Evolutionary conservation across 2,329 filamentous ascomycete genomes (phyloP).

Genomic region (Harringtonia aguacate): DNA sequence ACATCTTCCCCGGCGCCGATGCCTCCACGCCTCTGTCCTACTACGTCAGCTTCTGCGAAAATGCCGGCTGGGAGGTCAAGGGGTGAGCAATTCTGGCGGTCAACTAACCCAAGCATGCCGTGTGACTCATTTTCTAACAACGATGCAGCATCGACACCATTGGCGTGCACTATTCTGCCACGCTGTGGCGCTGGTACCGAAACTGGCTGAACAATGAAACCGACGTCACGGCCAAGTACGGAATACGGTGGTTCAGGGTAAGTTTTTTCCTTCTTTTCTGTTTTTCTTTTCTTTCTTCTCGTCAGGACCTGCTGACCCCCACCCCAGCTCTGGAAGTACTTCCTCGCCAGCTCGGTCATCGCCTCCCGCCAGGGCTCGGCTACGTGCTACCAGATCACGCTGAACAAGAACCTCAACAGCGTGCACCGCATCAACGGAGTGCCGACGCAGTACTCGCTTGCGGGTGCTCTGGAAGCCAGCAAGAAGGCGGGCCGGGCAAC

Average conservation of each 20-base stretch:
- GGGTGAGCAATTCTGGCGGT: slow-evolving; percentile 16
- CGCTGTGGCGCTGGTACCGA: slow-evolving; percentile 95
- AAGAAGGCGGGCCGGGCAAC: too few species aligned
- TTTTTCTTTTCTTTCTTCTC: neutral
- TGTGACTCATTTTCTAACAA: neutral
- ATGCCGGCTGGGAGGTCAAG: slow-evolving; percentile 84
- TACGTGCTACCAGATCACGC: slow-evolving; percentile 76
- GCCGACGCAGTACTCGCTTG: slow-evolving; percentile 54
- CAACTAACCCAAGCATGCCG: neutral
- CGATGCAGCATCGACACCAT: slow-evolving; percentile 61
- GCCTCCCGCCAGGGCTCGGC: slow-evolving; percentile 73
- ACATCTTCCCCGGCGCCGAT: slow-evolving; percentile 94
- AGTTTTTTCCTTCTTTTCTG: slow-evolving; percentile 24
- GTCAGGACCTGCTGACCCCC: too few species aligned
- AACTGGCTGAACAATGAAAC: slow-evolving; percentile 94
- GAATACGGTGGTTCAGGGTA: slow-evolving; percentile 88
- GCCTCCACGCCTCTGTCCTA: slow-evolving; percentile 87
- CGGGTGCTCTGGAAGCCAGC: slow-evolving; percentile 40
- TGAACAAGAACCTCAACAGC: slow-evolving; percentile 85
- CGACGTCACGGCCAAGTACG: slow-evolving; percentile 86
- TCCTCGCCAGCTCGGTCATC: slow-evolving; percentile 78
- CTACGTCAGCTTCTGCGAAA: slow-evolving; percentile 75
- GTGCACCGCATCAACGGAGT: slow-evolving; percentile 73
- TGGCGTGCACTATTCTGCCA: slow-evolving; percentile 93
- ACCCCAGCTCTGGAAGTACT: slow-evolving; percentile 75